Evolutionary conservation across 1,284 basidiomycete species (phyloP).

Genomic region (Ceratobasidium sp.): DNA sequence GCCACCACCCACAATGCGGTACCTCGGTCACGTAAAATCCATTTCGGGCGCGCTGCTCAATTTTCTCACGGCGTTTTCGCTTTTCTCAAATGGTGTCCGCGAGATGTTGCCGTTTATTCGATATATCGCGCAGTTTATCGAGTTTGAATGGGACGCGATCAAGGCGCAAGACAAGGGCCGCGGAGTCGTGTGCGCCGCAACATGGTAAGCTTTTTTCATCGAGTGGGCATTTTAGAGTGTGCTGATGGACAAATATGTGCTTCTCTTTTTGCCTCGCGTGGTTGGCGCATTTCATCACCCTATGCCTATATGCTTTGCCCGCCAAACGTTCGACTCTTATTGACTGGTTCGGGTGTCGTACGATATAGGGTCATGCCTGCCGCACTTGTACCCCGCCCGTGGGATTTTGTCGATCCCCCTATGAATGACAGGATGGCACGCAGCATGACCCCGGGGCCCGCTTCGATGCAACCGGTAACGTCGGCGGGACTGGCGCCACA

Average conservation of each 20-base stretch:
- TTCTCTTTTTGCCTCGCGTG: background rate
- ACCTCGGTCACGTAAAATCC: constrained; percentile 65
- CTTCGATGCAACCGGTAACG: background rate
- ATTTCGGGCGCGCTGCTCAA: constrained; percentile 69
- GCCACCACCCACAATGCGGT: constrained; percentile 67
- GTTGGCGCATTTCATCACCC: background rate
- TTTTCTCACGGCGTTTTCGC: constrained; percentile 69
- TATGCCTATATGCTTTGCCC: constrained; percentile 13
- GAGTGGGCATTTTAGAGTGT: constrained; percentile 5
- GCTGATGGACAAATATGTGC: background rate
- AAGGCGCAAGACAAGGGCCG: constrained; percentile 66
- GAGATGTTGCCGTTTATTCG: constrained; percentile 80
- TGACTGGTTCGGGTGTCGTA: constrained; percentile 10
- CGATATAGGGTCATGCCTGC: constrained; percentile 71
- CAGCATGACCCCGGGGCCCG: constrained; percentile 15
- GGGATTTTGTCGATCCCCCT: constrained; percentile 69
- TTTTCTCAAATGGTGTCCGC: constrained; percentile 71
- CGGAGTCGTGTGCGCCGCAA: constrained; percentile 83
- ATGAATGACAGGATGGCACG: constrained; percentile 10
- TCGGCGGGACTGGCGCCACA: background rate
- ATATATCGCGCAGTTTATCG: constrained; percentile 75
- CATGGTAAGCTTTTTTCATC: constrained; percentile 61
- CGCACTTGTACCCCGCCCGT: constrained; percentile 73
- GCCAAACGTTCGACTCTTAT: constrained; percentile 20
- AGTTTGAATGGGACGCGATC: constrained; percentile 72